phyloP scores from a whole-genome alignment of 208 protist genomes.

The Naegleria lovaniensis region DNA sequence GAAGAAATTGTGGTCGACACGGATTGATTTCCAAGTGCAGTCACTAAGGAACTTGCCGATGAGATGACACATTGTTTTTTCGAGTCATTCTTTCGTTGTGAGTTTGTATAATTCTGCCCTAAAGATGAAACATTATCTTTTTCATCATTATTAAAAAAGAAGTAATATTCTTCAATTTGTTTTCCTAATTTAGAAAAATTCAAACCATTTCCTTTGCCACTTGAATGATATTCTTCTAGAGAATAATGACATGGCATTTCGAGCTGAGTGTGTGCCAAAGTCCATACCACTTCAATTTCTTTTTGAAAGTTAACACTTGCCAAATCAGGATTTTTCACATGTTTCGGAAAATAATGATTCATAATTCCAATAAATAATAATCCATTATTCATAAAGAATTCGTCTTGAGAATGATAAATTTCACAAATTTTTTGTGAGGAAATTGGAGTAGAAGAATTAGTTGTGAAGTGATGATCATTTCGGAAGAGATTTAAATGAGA shows the following conservation, averaged over 20 bases:
- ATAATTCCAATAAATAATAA: neutral
- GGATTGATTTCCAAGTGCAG: no score
- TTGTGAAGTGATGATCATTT: no score
- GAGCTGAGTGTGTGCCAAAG: neutral
- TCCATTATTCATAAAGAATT: neutral
- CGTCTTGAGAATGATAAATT: neutral
- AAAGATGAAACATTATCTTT: no score
- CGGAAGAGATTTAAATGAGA: no score
- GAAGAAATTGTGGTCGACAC: no score
- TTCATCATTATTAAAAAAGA: neutral
- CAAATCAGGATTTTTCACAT: neutral
- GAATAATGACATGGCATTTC: neutral
- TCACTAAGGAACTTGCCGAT: no score
- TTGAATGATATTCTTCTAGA: neutral
- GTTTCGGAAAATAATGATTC: neutral
- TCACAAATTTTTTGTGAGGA: neutral
- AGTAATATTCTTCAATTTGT: neutral
- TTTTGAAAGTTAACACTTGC: neutral
- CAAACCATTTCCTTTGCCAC: neutral
- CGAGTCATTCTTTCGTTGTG: neutral
- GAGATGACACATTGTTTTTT: neutral
- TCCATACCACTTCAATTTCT: neutral
- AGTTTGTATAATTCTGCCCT: no score
- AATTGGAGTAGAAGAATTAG: neutral
- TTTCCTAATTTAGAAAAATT: neutral